Percentiles rank a stretch among this genome's conserved stretches.
These are phyloP conservation scores for Penicillium riverlandense DNA, from an alignment of 495 filamentous ascomycete species.

Conservation along the genomic window DNA sequence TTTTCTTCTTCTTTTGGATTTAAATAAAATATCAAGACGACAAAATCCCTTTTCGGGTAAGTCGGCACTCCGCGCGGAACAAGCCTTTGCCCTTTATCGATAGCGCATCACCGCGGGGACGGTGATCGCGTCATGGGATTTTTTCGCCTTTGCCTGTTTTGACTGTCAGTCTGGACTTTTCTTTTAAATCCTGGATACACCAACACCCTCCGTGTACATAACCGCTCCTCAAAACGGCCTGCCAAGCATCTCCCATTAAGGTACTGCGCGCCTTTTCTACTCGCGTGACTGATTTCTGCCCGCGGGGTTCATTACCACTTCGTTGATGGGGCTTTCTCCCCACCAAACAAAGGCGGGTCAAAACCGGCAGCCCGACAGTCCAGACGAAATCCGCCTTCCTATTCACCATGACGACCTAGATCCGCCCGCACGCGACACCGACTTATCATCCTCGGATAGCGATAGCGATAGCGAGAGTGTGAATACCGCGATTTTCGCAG, in stretches of 20 bases:
- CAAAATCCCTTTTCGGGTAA: constrained; percentile 2
- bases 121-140: constrained; percentile 8
- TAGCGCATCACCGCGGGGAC: constrained; percentile 1
- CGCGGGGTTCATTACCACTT: background rate
- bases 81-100: background rate
- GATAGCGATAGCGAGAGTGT: constrained; percentile 11
- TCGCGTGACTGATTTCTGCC: too few relatives aligned
- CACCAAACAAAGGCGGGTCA: constrained; percentile 1
- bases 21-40: too few relatives aligned
- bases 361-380: background rate
- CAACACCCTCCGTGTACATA: too few relatives aligned
- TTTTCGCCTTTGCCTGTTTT: constrained; percentile 1
- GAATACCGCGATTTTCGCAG: constrained; percentile 10
- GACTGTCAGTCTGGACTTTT: too few relatives aligned
- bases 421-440: background rate
- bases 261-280: too few relatives aligned
- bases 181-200: too few relatives aligned
- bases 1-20: background rate
- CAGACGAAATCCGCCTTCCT: constrained; percentile 2
- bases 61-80: constrained; percentile 7
- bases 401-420: background rate
- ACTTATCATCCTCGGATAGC: background rate
- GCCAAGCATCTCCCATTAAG: too few relatives aligned
- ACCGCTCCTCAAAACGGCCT: background rate
- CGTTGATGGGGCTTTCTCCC: constrained; percentile 5